Conservation (phyloP, 2,329 filamentous ascomycete species). For the Amphichorda felina region DNA sequence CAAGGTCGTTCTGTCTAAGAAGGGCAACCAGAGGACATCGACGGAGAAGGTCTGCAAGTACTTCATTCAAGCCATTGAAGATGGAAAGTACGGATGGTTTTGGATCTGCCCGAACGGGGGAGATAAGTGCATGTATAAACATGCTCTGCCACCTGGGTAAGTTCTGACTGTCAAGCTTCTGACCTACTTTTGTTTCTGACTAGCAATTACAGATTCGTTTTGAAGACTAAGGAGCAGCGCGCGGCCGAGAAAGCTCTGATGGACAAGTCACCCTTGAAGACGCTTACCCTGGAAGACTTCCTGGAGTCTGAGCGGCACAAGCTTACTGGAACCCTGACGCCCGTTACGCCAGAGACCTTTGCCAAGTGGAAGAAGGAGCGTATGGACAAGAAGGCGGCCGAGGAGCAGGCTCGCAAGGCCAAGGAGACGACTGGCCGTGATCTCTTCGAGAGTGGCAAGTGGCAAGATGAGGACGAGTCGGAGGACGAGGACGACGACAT, state of each 20-base stretch:
- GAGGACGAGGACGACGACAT: slow-evolving; percentile 49
- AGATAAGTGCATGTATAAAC: slow-evolving; percentile 97
- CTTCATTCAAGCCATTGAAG: slow-evolving; percentile 95
- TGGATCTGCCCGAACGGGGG: slow-evolving; percentile 96
- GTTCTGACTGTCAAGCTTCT: slow-evolving; percentile 19
- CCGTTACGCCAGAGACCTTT: slow-evolving; percentile 85
- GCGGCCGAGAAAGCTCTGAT: slow-evolving; percentile 90
- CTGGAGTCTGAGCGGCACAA: slow-evolving; percentile 94
- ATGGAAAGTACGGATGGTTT: slow-evolving; percentile 99
- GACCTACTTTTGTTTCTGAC: not conserved
- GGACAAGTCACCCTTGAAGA: slow-evolving; percentile 92
- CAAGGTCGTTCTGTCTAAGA: slow-evolving; percentile 86
- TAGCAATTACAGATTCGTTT: slow-evolving; percentile 57
- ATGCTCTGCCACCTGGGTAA: slow-evolving; percentile 87
- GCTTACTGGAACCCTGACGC: slow-evolving; percentile 80
- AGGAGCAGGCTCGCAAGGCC: slow-evolving; percentile 77
- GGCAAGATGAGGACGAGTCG: slow-evolving; percentile 57
- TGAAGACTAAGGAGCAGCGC: slow-evolving; percentile 96
- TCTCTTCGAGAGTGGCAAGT: slow-evolving; percentile 94
- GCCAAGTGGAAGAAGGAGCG: slow-evolving; percentile 96
- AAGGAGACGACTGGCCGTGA: slow-evolving; percentile 94
- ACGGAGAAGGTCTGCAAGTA: slow-evolving; percentile 99
- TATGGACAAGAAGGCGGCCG: slow-evolving; percentile 88
- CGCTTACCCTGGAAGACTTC: slow-evolving; percentile 93
- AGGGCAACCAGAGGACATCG: slow-evolving; percentile 88